A percentile compares a stretch with the other conserved stretches of the same genome.
Evolutionary conservation across 140 eudicot species (phyloP).

Genomic region (Erigeron philadelphicus): DNA sequence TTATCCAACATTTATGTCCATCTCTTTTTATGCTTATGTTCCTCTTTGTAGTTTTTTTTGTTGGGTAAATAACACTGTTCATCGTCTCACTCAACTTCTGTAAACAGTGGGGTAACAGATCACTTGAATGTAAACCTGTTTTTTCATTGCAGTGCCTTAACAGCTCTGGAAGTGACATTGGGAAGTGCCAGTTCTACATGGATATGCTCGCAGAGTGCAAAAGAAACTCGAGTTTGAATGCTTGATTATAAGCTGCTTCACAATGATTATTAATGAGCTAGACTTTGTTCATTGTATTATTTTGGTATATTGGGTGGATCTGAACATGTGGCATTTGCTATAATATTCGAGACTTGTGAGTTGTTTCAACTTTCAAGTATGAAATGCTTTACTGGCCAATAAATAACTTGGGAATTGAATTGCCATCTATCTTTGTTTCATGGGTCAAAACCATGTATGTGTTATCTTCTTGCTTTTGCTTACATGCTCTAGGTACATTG

Average conservation of each 20-base stretch:
- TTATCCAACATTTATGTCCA: constrained; percentile 54
- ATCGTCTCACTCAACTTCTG: no score
- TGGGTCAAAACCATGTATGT: no score
- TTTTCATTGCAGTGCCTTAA: constrained; percentile 50
- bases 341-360: background rate
- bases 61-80: no score
- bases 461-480: no score
- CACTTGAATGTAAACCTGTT: background rate
- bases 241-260: background rate
- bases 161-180: constrained; percentile 53
- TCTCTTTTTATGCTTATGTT: no score
- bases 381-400: constrained; percentile 23
- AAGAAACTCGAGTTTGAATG: constrained; percentile 38
- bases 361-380: background rate
- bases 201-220: constrained; percentile 68
- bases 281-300: constrained; percentile 16
- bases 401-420: constrained; percentile 17
- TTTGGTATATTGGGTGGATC: constrained; percentile 17
- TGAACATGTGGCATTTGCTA: background rate
- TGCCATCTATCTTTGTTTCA: no score
- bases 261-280: background rate
- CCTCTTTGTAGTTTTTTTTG: no score
- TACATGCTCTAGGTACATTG: no score
- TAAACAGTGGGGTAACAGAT: no score
- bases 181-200: constrained; percentile 80